Evolutionary conservation across 2,329 filamentous ascomycete species (phyloP), one percentile per base, ranked within the genome.

Genomic region (Fusarium succisae): DNA sequence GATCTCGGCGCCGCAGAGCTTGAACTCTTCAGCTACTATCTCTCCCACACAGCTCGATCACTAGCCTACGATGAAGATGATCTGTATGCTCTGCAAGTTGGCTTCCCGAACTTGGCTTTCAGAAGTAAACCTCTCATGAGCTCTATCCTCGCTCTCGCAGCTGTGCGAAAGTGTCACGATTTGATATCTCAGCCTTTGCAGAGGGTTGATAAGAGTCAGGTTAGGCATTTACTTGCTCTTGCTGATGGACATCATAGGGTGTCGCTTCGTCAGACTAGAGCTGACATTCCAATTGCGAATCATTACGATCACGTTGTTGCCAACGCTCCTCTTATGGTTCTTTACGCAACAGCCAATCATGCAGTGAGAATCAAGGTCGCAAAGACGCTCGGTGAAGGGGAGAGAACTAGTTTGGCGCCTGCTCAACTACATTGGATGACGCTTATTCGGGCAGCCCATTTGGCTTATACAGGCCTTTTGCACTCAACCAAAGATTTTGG

Each of bases 101-200:
- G 84, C 2, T 82, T 86, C 35, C 84, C 84, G 0, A 84, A 82
- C 24, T 75, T 86, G 1, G 84, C 84, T 0, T 82, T 85, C 53
- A 73, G 77, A 11, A 82, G 80, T 65, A 80, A 78, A 17, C 78
- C 81, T 3, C 79, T 86, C 5, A 84, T 86, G 83, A 80, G 78
- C 43, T 85, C 84, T 0, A 78, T 86, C 9, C 75, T 86, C 1
- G 83, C 84, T 5, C 74, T 86, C 5, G 81, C 84, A 0, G 84
- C 84, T 5, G 80, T 82, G 3, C 83, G 83, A 68, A 82, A 83
- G 68, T 83, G 80, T 18, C 78, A 81, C n/a, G 81, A 83, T 28
- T 73, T 82, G 15, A 63, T 82, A 9, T 58, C 26, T 22, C 72
- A 0, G 1, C 11, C 2, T 8, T 39, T 2, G 20, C 63, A 58